Percentiles rank a stretch among this genome's conserved stretches.
Evolutionary conservation across 2,329 filamentous ascomycete species (phyloP).

Genomic region (Cadophora sp.): DNA sequence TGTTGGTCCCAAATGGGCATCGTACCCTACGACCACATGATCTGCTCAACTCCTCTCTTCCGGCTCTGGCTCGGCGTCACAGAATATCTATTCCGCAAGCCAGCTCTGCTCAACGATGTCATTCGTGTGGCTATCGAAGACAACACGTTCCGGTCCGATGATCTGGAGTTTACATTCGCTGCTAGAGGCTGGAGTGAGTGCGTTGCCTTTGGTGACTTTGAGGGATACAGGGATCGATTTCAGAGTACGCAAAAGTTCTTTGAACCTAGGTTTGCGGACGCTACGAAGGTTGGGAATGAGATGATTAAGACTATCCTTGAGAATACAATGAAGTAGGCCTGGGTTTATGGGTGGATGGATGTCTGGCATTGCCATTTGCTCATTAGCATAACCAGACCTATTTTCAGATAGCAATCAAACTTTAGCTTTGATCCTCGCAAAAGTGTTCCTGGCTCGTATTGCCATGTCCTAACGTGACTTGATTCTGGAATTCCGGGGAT

Average conservation of each 20-base stretch:
- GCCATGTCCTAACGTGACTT: too few species aligned
- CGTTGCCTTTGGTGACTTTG: constrained; percentile 89
- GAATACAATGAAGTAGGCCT: constrained; percentile 61
- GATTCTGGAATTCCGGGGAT: too few species aligned
- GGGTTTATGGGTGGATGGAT: not conserved
- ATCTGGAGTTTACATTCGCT: constrained; percentile 97
- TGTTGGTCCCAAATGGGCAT: constrained; percentile 96
- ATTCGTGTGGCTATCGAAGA: constrained; percentile 88
- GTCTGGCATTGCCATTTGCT: not conserved
- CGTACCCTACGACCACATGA: constrained; percentile 99
- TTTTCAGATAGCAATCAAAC: not conserved
- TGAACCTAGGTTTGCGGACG: constrained; percentile 85
- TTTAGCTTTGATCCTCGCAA: not conserved
- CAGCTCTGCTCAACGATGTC: constrained; percentile 80
- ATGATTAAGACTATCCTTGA: constrained; percentile 97
- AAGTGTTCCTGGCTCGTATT: not conserved
- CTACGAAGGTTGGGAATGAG: constrained; percentile 86
- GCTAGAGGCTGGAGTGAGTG: constrained; percentile 96
- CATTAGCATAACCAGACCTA: not conserved
- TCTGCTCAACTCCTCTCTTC: constrained; percentile 97
- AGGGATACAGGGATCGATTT: constrained; percentile 91
- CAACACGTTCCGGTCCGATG: constrained; percentile 90
- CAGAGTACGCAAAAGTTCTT: constrained; percentile 91
- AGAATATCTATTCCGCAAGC: constrained; percentile 91
- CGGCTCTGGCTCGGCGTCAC: constrained; percentile 97